Evolutionary conservation across 129 eudicot species (phyloP), one percentile per base, ranked within the genome.

Genomic region (Helichrysum umbraculigerum): DNA sequence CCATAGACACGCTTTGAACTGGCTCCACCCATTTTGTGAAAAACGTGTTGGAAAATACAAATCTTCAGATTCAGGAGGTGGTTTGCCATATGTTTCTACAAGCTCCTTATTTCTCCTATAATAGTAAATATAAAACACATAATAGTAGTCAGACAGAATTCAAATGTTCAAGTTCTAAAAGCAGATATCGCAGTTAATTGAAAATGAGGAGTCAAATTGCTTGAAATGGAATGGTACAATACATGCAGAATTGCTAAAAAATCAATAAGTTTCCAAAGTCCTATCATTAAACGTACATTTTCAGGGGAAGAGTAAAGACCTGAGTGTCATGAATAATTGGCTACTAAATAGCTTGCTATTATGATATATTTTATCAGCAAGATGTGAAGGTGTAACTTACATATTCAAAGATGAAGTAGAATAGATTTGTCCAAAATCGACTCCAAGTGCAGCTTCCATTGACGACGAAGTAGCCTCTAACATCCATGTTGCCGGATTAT

Each of bases 401-500:
- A 77, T 64, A 33, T 79, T 80, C 74, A 85, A 70, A 15, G 66
- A 30, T 32, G 98, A 94, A 47, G 76, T 69, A 54, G 73, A 70
- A 71, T 85, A 89, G 66, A 87, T 84, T 37, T 88, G 70, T 8
- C 90, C 88, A 80, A 94, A 94, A 86, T 91, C 96, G 64, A 85
- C 44, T 50, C 93, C 91, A 57, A 87, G 85, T 67, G 83, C 85
- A 17, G 83, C 84, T 83, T 94, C 98, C 17, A 83, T 68, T 50
- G 98, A 85, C 20, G 85, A 34, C 3, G 97, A 90, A 63, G 91
- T 88, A 68, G 91, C 96, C 80, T 93, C 98, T 76, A 94, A 73
- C 86, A 94, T 89, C 98, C 98, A 94, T 52, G 98, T 90, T 54
- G 98, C 97, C 17, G 98, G 97, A 80, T 91, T 94, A 71, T 83